Base-by-base conservation (phyloP, 148 eudicot species). In the Silene uniflora region DNA sequence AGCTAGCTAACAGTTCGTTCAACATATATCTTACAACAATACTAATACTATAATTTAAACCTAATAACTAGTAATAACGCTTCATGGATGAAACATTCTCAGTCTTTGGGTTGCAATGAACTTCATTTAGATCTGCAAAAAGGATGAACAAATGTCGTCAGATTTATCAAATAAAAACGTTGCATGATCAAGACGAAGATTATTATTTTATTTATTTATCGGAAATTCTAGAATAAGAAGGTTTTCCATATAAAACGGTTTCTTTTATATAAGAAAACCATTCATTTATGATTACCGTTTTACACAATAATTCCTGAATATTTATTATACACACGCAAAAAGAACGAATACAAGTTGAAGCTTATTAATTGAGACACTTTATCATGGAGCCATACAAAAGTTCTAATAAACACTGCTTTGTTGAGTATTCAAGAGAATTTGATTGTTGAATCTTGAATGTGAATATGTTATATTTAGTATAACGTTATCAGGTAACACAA, bases 91-190 rank as follows among this genome's bases (percentile, higher is more conserved):
- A 25, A 21, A 21, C 4, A n/a, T 47, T 14, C 58, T 67, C 63
- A 4, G 16, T 27, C 64, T 25, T 10, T 39, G 56, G 17, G 21
- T 42, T 1, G n/a, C n/a, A n/a, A n/a, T n/a, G 2, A 17, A 2
- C 54, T n/a, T 11, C 42, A 7, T 55, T 47, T 76, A 81, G 47
- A 76, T 81, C 83, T 81, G 83, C 76, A 76, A 24, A 75, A 39
- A 46, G 24, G 58, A 21, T 49, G 27, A 58, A 67, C 44, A 59
- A 24, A 21, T 58, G 25, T 49, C 7, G 32, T 16, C n/a, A 42
- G 72, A 35, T 14, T 12, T 60, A 46, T 25, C 32, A 25, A 29
- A 35, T 19, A 69, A 52, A 42, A 47, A n/a, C 55, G 7, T 49
- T 49, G 55, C 55, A 49, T 69, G 8, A 4, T 16, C 16, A 18